Conservation (phyloP, 2,329 filamentous ascomycete species). For the Leptosphaerulina australis region DNA sequence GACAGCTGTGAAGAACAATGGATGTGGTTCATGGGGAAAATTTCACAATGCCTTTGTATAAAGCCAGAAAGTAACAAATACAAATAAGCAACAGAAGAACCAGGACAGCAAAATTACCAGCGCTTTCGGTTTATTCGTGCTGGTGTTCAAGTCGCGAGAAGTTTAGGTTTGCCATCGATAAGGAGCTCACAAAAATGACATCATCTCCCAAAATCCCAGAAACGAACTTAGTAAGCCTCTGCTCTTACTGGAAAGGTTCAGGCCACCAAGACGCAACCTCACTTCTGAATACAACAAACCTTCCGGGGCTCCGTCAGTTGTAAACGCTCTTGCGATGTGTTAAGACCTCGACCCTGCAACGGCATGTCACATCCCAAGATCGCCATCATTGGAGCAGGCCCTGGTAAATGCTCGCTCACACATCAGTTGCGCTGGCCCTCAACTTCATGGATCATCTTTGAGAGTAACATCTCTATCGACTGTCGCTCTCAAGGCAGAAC, state of each 20-base stretch:
- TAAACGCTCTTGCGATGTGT: no score
- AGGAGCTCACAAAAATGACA: background rate
- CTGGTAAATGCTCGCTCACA: constrained; percentile 59
- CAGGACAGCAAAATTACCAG: background rate
- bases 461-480: constrained; percentile 41
- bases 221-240: no score
- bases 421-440: constrained; percentile 56
- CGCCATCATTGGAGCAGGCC: constrained; percentile 50
- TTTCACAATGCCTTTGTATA: constrained; percentile 4
- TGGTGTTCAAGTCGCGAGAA: background rate
- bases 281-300: no score
- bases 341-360: background rate
- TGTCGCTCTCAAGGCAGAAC: constrained; percentile 52
- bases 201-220: no score
- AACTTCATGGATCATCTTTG: constrained; percentile 58
- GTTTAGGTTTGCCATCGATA: background rate
- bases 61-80: constrained; percentile 7
- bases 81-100: background rate
- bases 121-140: background rate
- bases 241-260: no score
- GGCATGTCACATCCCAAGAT: constrained; percentile 34
- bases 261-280: no score
- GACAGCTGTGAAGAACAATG: background rate
- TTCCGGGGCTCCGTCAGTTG: no score
- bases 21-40: constrained; percentile 1